A percentile compares a stretch with the other conserved stretches of the same genome.
phyloP scores from a whole-genome alignment of 2,329 filamentous ascomycete species.

The Penicillium sp. region DNA sequence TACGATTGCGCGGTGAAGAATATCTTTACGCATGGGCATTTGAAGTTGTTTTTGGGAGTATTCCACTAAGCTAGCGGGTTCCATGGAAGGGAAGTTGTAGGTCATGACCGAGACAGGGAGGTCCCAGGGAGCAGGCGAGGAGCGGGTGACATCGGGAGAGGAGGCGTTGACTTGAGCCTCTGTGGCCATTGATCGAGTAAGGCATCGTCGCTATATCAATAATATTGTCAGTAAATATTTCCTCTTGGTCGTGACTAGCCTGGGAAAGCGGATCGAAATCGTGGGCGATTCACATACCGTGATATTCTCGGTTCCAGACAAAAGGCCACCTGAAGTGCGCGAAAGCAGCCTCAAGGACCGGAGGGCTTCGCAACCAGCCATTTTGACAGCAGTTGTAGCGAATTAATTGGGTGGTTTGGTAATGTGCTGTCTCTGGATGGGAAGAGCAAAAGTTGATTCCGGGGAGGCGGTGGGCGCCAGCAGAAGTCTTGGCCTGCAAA shows the following conservation, averaged over 20 bases:
- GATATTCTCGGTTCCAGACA: conserved; percentile 35
- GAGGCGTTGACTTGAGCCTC: conserved; percentile 36
- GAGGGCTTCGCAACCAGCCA: conserved; percentile 39
- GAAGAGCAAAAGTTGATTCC: conserved; percentile 36
- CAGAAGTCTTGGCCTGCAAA: conserved; percentile 34
- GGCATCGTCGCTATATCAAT: conserved; percentile 42
- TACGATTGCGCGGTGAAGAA: conserved; percentile 87
- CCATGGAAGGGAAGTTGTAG: conserved; percentile 85
- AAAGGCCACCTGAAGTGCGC: conserved; percentile 36
- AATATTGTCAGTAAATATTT: conserved; percentile 21
- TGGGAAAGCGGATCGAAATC: neutral
- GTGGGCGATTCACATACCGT: conserved; percentile 31
- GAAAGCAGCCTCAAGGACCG: conserved; percentile 41
- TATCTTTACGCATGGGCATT: conserved; percentile 83
- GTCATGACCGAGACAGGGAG: conserved; percentile 77
- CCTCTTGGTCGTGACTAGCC: neutral
- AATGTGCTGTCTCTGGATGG: conserved; percentile 14
- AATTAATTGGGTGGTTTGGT: conserved; percentile 9
- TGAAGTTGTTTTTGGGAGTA: conserved; percentile 82
- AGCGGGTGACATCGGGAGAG: conserved; percentile 28
- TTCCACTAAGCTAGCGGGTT: conserved; percentile 73
- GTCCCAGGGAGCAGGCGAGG: conserved; percentile 35
- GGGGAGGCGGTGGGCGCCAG: conserved; percentile 34
- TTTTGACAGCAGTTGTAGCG: conserved; percentile 21
- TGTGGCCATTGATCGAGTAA: conserved; percentile 52